Base-by-base conservation (phyloP, 1,284 basidiomycete genomes). In the Boletus sp. region DNA sequence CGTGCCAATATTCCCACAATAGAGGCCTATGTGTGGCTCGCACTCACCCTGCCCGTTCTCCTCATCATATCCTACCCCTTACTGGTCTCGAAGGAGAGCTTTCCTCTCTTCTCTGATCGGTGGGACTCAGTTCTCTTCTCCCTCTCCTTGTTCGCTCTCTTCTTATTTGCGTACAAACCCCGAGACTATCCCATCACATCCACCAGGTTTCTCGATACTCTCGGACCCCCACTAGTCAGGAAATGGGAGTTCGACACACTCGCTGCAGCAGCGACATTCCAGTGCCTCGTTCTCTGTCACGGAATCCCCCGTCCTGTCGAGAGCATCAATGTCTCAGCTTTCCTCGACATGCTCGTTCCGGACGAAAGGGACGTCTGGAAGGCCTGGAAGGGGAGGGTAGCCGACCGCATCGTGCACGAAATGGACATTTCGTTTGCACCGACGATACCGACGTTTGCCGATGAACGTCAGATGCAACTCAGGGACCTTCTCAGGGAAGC, bases 281-380 rank as follows among this genome's bases (percentile, higher is more conserved):
- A 51, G 4, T 51, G 44, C 30, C 45, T 53, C 14, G 44, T 46
- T 5, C 8, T 54, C 4, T 54, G 52, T 10, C 51, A n/a, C 8
- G 26, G 5, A 2, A 27, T 51, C 9, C 4, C 8, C 5, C 40
- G 53, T 17, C 53, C 53, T 25, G 19, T 50, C 46, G 16, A n/a
- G 19, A 13, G 2, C 17, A 30, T 49, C n/a, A 20, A 43, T 5
- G n/a, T 41, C 2, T 13, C 16, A 0, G 27, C 38, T 8, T 14
- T 41, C 14, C n/a, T 49, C 17, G 27, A 36, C 8, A 17, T 38
- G 23, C 48, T 41, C 17, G 12, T 48, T 27, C 39, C 39, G 4
- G 35, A 48, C 14, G 14, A 33, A n/a, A 32, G 27, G 6, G 34
- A 37, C 0, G n/a, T 48, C 8, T 40, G 37, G 44, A 36, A 7